phyloP scores from a whole-genome alignment of 768 basidiomycete species.

The Lactarius quietus region DNA sequence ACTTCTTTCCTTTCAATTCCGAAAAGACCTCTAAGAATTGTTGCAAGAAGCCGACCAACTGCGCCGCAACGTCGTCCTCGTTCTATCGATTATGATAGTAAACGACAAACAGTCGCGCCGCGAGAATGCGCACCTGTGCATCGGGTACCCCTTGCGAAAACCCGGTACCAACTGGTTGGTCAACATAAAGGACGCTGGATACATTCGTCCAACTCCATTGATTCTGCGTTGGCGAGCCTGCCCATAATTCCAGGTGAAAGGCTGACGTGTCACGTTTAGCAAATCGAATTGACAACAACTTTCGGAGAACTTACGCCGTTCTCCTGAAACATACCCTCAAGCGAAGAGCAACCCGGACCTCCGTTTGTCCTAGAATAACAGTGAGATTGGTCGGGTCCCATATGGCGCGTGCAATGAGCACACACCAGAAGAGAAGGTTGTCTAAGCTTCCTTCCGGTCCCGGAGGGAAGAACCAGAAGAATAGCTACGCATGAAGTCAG shows the following conservation, averaged over 20 bases:
- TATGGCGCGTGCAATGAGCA: slow-evolving; percentile 21
- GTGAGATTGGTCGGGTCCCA: too few relatives aligned
- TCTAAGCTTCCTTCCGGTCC: slow-evolving; percentile 68
- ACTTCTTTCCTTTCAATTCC: slow-evolving; percentile 68
- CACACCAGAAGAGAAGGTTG: slow-evolving; percentile 72
- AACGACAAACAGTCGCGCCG: not conserved
- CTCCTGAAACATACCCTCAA: slow-evolving; percentile 70
- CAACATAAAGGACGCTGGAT: slow-evolving; percentile 69
- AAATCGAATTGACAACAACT: not conserved
- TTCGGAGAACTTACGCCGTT: slow-evolving; percentile 55
- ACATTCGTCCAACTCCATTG: slow-evolving; percentile 78
- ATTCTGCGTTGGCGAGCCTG: slow-evolving; percentile 62
- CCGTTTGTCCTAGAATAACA: slow-evolving; percentile 60
- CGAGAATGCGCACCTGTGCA: slow-evolving; percentile 35
- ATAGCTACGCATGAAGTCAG: slow-evolving; percentile 45
- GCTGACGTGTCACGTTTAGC: slow-evolving; percentile 38
- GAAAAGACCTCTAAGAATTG: slow-evolving; percentile 75
- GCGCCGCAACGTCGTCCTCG: slow-evolving; percentile 54
- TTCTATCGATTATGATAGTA: slow-evolving; percentile 31
- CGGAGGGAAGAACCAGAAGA: slow-evolving; percentile 85
- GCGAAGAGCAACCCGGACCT: slow-evolving; percentile 75
- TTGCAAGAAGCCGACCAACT: slow-evolving; percentile 58
- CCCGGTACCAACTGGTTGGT: slow-evolving; percentile 78
- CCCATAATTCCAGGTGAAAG: slow-evolving; percentile 62
- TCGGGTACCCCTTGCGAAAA: slow-evolving; percentile 69